These are phyloP conservation scores for Vigna radiata DNA, from an alignment of 306 rosid species.

Conservation along the genomic window DNA sequence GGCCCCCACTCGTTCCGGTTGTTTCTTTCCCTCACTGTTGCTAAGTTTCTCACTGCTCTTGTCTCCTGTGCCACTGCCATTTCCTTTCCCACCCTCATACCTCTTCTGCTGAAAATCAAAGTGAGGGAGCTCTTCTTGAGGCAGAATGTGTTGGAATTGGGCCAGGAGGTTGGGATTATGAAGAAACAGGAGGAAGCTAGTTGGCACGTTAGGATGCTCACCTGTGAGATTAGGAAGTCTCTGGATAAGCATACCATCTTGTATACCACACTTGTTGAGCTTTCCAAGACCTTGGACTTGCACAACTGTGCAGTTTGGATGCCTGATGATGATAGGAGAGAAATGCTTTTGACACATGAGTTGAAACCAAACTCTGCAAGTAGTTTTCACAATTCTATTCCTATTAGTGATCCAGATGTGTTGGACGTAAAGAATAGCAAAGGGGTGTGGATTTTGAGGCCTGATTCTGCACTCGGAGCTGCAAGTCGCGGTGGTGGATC, in stretches of 20 bases:
- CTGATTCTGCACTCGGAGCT: constrained; percentile 68
- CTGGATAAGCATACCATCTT: constrained; percentile 80
- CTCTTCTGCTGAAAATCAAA: constrained; percentile 76
- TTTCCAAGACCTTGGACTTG: constrained; percentile 74
- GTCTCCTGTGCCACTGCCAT: constrained; percentile 87
- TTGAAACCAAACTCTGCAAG: constrained; percentile 53
- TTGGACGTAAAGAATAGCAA: constrained; percentile 58
- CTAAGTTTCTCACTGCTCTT: constrained; percentile 82
- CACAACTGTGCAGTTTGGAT: constrained; percentile 88
- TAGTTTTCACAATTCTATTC: constrained; percentile 54
- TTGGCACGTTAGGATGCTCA: constrained; percentile 86
- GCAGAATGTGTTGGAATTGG: constrained; percentile 76
- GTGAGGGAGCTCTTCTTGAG: constrained; percentile 78
- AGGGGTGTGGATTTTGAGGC: constrained; percentile 69
- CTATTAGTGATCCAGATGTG: constrained; percentile 64
- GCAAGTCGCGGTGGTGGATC: constrained; percentile 59
- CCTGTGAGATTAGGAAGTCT: constrained; percentile 74
- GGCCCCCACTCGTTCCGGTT: constrained; percentile 71
- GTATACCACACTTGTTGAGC: constrained; percentile 84
- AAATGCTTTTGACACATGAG: constrained; percentile 75
- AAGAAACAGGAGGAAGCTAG: constrained; percentile 81
- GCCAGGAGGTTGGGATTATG: constrained; percentile 84
- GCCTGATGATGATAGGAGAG: constrained; percentile 62
- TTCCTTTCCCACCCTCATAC: constrained; percentile 73
- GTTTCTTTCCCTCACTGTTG: constrained; percentile 66